phyloP scores from a whole-genome alignment of 495 filamentous ascomycete species.

The Talaromyces adpressus region DNA sequence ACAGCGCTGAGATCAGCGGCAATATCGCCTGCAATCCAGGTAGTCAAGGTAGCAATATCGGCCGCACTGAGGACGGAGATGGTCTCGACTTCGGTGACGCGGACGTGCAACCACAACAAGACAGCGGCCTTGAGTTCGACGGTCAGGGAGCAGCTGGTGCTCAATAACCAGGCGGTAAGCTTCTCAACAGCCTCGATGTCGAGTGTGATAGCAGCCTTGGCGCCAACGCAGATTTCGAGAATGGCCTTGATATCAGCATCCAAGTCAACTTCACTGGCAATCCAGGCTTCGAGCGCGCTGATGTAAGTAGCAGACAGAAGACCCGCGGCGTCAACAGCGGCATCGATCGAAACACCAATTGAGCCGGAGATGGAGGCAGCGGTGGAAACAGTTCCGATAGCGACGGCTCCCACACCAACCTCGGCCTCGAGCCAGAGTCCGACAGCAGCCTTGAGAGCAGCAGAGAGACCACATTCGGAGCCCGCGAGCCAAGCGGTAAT shows the following conservation, averaged over 20 bases:
- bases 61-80: constrained; percentile 17
- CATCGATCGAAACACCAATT: constrained; percentile 28
- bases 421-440: constrained; percentile 30
- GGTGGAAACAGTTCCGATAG: constrained; percentile 21
- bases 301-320: constrained; percentile 24
- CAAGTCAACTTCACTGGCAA: constrained; percentile 17
- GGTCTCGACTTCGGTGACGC: constrained; percentile 22
- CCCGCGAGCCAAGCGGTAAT: constrained; percentile 27
- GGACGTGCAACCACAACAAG: constrained; percentile 34
- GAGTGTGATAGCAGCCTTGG: constrained; percentile 24
- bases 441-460: constrained; percentile 24
- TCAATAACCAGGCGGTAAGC: constrained; percentile 33
- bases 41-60: constrained; percentile 8
- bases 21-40: constrained; percentile 16
- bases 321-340: constrained; percentile 25
- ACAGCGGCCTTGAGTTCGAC: constrained; percentile 37
- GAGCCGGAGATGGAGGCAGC: constrained; percentile 28
- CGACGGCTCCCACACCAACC: constrained; percentile 21
- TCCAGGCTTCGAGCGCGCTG: constrained; percentile 28
- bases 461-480: constrained; percentile 24
- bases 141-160: constrained; percentile 29
- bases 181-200: constrained; percentile 23
- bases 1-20: constrained; percentile 26
- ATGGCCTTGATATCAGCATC: constrained; percentile 22
- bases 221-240: constrained; percentile 26